Percentiles rank a stretch among this genome's conserved stretches.
phyloP scores from a whole-genome alignment of 176 grass and related monocot genomes.

The Echinochloa phyllopogon region DNA sequence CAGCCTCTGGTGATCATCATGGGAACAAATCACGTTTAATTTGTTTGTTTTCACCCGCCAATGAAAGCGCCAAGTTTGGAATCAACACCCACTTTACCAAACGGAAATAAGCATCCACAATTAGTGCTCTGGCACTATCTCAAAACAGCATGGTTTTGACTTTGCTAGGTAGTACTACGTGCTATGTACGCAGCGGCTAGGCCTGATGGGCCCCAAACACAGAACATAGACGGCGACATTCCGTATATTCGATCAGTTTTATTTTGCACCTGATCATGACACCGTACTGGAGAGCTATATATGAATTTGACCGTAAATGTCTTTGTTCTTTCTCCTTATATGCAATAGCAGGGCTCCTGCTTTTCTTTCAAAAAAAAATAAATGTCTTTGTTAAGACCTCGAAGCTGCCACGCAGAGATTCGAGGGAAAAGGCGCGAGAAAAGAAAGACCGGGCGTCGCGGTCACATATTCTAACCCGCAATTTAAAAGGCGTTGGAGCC shows the following conservation, averaged over 20 bases:
- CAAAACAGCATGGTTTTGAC: not conserved
- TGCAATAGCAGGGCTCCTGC: too few species aligned
- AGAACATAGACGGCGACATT: not conserved
- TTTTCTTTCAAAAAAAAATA: too few species aligned
- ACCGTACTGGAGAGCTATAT: not conserved
- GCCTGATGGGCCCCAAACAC: not conserved
- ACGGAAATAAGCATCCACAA: not conserved
- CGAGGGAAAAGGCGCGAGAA: not conserved
- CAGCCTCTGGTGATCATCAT: too few species aligned
- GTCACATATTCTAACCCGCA: conserved; percentile 50
- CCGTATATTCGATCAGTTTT: not conserved
- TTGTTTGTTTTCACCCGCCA: not conserved
- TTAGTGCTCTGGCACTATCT: not conserved
- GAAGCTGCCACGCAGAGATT: conserved; percentile 14
- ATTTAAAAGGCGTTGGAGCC: conserved; percentile 52
- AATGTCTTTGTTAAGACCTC: conserved; percentile 13
- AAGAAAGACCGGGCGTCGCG: conserved; percentile 57
- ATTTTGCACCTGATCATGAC: not conserved
- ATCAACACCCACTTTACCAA: conserved; percentile 1
- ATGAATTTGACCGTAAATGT: not conserved
- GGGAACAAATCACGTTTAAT: too few species aligned
- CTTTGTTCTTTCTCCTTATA: conserved; percentile 36
- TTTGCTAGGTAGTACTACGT: not conserved
- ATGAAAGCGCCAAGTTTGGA: conserved; percentile 14
- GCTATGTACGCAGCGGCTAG: not conserved